These are phyloP conservation scores for Solanum ossicruentum DNA, from an alignment of 257 asterid genomes.

Conservation along the genomic window DNA sequence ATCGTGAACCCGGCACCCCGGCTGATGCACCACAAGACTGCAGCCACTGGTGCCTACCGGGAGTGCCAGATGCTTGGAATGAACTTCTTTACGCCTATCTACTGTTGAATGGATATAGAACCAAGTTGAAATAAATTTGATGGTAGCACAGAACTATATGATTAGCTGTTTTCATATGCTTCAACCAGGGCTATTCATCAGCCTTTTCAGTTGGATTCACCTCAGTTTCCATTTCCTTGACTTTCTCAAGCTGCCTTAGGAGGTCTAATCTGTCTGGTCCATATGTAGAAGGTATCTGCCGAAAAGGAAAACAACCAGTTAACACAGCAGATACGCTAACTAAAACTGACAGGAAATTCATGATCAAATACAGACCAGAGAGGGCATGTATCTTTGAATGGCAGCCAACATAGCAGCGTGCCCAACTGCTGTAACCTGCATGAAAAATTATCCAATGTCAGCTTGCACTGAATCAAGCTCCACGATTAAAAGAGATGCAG, in stretches of 20 bases:
- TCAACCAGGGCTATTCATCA: constrained; percentile 23
- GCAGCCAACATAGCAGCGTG: constrained; percentile 98
- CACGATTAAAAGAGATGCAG: neutral
- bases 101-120: constrained; percentile 29
- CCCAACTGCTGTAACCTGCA: constrained; percentile 96
- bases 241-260: constrained; percentile 91
- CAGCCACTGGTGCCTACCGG: constrained; percentile 94
- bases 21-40: constrained; percentile 59
- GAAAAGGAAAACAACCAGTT: neutral
- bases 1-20: constrained; percentile 64
- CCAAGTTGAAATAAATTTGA: neutral
- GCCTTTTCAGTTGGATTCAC: constrained; percentile 31
- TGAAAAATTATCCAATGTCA: constrained; percentile 7
- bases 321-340: constrained; percentile 3
- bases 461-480: constrained; percentile 1
- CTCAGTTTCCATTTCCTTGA: constrained; percentile 75
- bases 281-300: constrained; percentile 93
- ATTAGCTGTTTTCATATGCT: neutral
- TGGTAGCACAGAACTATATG: neutral
- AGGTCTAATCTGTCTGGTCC: constrained; percentile 86
- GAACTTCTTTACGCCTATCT: constrained; percentile 49
- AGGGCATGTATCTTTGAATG: constrained; percentile 80
- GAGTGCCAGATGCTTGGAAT: constrained; percentile 82
- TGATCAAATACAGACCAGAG: constrained; percentile 43
- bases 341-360: neutral